Conservation (phyloP, 2,329 filamentous ascomycete genomes). For the Huntiella moniliformis region DNA sequence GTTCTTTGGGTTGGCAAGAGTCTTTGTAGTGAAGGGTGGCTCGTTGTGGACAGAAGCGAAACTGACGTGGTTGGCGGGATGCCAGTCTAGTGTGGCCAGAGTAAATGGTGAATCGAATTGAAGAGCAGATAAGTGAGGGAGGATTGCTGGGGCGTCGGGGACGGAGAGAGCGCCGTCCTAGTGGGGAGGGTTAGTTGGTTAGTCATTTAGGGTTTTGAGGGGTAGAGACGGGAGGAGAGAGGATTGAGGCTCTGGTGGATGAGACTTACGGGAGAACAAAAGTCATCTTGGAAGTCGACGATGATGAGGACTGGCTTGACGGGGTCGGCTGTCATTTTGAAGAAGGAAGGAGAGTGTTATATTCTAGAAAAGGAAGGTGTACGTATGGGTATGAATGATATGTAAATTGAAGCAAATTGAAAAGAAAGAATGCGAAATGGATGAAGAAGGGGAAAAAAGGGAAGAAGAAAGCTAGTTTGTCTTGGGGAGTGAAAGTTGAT, state of each 20-base stretch:
- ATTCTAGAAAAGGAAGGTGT: too few species aligned
- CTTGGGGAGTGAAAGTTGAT: too few species aligned
- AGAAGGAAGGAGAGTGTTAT: too few species aligned
- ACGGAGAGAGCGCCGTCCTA: constrained; percentile 69
- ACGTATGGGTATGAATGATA: too few species aligned
- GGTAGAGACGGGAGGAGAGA: constrained; percentile 1
- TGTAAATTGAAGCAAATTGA: too few species aligned
- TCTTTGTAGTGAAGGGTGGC: constrained; percentile 47
- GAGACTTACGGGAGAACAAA: constrained; percentile 62
- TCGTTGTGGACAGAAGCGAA: constrained; percentile 57
- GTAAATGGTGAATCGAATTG: constrained; percentile 36
- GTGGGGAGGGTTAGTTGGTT: constrained; percentile 4
- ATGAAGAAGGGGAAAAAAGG: too few species aligned
- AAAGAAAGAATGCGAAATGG: too few species aligned
- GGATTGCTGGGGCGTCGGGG: constrained; percentile 49
- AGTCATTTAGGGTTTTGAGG: background rate
- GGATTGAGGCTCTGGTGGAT: background rate
- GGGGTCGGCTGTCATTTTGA: too few species aligned
- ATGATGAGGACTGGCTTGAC: constrained; percentile 40
- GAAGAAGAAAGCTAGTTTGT: too few species aligned
- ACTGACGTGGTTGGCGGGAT: constrained; percentile 67
- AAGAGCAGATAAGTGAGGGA: constrained; percentile 54
- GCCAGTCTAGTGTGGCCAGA: constrained; percentile 79
- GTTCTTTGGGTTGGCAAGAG: constrained; percentile 48
- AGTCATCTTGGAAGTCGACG: constrained; percentile 87